These are phyloP conservation scores for Solanum sparsipilum DNA, from an alignment of 257 asterid genomes.

Conservation along the genomic window DNA sequence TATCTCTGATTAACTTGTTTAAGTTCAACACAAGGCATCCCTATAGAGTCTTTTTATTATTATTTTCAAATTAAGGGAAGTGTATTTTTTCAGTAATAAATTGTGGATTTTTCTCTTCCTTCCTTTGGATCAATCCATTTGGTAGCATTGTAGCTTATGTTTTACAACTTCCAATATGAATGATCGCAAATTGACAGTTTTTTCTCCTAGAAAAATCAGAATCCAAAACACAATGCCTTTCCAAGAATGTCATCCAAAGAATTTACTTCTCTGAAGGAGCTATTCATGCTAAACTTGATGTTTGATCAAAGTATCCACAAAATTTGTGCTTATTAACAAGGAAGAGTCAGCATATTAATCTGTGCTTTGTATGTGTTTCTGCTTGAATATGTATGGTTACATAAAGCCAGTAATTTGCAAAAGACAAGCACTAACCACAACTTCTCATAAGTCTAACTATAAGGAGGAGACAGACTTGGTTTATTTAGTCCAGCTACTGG, in stretches of 20 bases:
- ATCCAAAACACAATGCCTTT: not conserved
- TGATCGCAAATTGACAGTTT: not conserved
- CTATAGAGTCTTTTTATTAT: not conserved
- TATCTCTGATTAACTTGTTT: not conserved
- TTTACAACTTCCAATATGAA: not conserved
- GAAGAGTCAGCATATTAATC: not conserved
- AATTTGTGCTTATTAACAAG: not conserved
- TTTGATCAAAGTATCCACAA: not conserved
- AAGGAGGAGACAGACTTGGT: not conserved
- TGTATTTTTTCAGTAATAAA: not conserved
- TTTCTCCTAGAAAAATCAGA: not conserved
- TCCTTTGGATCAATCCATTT: not conserved
- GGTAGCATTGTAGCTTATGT: not conserved
- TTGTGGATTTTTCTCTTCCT: not conserved
- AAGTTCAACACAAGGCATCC: not conserved
- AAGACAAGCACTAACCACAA: not conserved
- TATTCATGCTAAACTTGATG: not conserved
- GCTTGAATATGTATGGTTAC: not conserved
- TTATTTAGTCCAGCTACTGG: not conserved
- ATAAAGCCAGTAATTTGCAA: not conserved
- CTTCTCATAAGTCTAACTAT: not conserved
- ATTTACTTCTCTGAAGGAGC: not conserved
- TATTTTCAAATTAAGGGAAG: not conserved
- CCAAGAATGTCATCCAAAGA: not conserved
- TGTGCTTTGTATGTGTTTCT: not conserved